Conservation (phyloP, 371 early-diverging fungal genomes). For the Mortierella sp. region DNA sequence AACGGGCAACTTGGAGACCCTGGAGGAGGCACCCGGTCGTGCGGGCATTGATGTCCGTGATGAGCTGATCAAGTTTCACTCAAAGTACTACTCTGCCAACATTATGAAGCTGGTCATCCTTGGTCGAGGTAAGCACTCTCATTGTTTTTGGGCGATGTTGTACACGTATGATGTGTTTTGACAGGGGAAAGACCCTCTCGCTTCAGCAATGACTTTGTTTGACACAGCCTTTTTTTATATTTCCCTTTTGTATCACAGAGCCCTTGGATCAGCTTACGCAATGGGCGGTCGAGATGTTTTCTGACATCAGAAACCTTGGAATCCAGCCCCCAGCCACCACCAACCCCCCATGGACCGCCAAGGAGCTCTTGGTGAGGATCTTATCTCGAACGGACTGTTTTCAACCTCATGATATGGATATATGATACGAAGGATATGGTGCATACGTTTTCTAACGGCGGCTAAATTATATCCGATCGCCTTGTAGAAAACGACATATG, state of each 20-base stretch:
- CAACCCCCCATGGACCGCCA: slow-evolving; percentile 81
- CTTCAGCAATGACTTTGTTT: no score
- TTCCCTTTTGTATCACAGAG: slow-evolving; percentile 61
- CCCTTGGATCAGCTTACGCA: slow-evolving; percentile 85
- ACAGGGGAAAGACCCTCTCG: neutral
- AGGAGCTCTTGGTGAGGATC: slow-evolving; percentile 73
- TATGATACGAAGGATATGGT: no score
- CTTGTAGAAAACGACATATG: slow-evolving; percentile 73
- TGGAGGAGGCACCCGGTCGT: slow-evolving; percentile 78
- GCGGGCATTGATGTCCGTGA: slow-evolving; percentile 88
- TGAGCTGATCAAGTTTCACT: slow-evolving; percentile 89
- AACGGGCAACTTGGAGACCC: slow-evolving; percentile 88
- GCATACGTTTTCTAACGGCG: neutral
- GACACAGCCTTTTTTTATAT: neutral
- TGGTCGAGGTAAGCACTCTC: slow-evolving; percentile 76
- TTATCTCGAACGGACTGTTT: neutral
- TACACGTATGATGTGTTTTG: neutral
- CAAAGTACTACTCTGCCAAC: slow-evolving; percentile 92
- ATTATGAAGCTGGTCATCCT: slow-evolving; percentile 95
- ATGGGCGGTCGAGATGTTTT: slow-evolving; percentile 89
- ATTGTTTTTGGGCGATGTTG: neutral
- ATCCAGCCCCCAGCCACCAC: slow-evolving; percentile 78
- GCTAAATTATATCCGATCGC: neutral
- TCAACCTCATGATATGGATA: no score
- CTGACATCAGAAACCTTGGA: slow-evolving; percentile 77